Percentiles rank a stretch among this genome's conserved stretches.
Evolutionary conservation across 805 yeast species (phyloP).

Genomic region (Yamadazyma sp.): DNA sequence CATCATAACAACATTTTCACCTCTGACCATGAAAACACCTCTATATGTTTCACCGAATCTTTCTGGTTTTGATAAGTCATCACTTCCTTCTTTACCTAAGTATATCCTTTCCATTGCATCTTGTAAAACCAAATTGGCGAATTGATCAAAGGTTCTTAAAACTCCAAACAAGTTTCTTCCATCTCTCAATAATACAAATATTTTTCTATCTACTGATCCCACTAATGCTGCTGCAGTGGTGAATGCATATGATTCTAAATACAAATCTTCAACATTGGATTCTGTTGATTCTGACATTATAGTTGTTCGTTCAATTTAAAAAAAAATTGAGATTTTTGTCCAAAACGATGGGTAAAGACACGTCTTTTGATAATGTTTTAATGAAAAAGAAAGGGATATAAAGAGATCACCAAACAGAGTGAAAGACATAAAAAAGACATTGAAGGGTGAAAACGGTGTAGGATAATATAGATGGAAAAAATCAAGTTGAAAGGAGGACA

Average conservation of each 20-base stretch:
- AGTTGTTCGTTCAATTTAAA: too few species aligned
- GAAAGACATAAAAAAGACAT: too few species aligned
- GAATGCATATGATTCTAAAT: slow-evolving; percentile 76
- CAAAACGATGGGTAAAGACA: not conserved
- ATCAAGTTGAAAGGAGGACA: too few species aligned
- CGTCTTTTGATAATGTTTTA: not conserved
- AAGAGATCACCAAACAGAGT: too few species aligned
- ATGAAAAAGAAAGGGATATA: not conserved
- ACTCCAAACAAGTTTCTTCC: slow-evolving; percentile 88
- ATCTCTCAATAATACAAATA: slow-evolving; percentile 83
- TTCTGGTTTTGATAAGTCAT: slow-evolving; percentile 27
- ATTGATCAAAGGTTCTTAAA: slow-evolving; percentile 92
- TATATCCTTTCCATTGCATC: slow-evolving; percentile 86
- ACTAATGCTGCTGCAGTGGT: slow-evolving; percentile 90
- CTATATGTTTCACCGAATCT: slow-evolving; percentile 72
- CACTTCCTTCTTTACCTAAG: slow-evolving; percentile 38
- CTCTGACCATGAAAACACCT: slow-evolving; percentile 87
- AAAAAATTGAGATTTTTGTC: slow-evolving; percentile 1
- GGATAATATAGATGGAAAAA: too few species aligned
- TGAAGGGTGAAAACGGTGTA: too few species aligned
- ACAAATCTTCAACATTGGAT: slow-evolving; percentile 52
- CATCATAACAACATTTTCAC: slow-evolving; percentile 90
- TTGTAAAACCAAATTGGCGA: slow-evolving; percentile 87
- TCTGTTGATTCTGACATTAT: slow-evolving; percentile 9
- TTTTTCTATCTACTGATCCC: slow-evolving; percentile 79